Evolutionary conservation across 1,284 basidiomycete genomes (phyloP).

Genomic region (Pterulicium gracile): DNA sequence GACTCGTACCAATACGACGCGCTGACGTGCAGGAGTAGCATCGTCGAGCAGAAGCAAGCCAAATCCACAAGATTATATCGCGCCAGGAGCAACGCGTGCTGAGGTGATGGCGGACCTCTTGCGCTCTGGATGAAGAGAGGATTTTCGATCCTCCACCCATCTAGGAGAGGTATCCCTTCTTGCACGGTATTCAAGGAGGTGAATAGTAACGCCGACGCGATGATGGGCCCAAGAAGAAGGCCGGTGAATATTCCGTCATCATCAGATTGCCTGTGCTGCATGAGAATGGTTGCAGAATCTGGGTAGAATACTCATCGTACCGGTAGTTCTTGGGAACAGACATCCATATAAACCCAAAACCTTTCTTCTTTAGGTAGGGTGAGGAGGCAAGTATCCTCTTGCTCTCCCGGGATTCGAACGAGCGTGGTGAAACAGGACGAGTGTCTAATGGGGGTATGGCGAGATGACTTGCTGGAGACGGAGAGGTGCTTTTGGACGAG

Average conservation of each 20-base stretch:
- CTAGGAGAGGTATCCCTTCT: constrained; percentile 28
- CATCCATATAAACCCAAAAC: constrained; percentile 74
- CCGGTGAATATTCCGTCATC: constrained; percentile 83
- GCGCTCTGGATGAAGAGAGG: constrained; percentile 42
- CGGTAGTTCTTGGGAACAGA: constrained; percentile 81
- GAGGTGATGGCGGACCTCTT: constrained; percentile 27
- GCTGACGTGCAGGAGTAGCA: constrained; percentile 67
- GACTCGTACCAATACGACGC: constrained; percentile 67
- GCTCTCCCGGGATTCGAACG: constrained; percentile 31
- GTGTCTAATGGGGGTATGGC: not conserved
- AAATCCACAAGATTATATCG: constrained; percentile 71
- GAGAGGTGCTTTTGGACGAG: constrained; percentile 16
- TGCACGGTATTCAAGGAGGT: constrained; percentile 29
- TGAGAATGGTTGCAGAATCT: constrained; percentile 5
- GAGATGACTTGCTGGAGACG: constrained; percentile 2
- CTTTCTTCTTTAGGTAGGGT: constrained; percentile 26
- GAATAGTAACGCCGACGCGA: constrained; percentile 57
- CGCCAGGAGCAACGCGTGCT: constrained; percentile 58
- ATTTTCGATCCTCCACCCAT: constrained; percentile 67
- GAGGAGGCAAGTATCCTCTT: constrained; percentile 16
- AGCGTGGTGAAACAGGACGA: constrained; percentile 17
- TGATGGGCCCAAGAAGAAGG: constrained; percentile 67
- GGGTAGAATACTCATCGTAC: constrained; percentile 23
- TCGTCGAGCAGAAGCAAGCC: constrained; percentile 68
- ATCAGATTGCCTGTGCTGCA: constrained; percentile 47